Evolutionary conservation across 1,284 basidiomycete species (phyloP), one percentile per base, ranked within the genome.

Genomic region (Sanghuangporus weigelae): DNA sequence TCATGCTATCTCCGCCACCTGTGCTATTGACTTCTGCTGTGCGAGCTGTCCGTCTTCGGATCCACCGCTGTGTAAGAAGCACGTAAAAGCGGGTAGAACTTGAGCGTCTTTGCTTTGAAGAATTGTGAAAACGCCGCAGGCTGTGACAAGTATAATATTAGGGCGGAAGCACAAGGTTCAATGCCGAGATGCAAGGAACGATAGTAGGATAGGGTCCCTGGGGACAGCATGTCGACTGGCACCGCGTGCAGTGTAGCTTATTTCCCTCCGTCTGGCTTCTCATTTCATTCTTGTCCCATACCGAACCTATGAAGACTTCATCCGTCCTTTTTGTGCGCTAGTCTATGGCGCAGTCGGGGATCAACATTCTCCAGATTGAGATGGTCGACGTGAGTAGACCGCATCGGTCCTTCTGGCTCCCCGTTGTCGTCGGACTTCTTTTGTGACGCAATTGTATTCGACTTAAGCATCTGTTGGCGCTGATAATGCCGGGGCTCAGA

Each of bases 351-450:
- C 36, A 59, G 40, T n/a, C 26, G 57, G 35, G 49, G 14, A 26
- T 46, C 57, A 14, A 19, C 39, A 44, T 53, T 23, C 23, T 63
- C 16, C 56, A 46, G 46, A n/a, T 42, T 36, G 12, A n/a, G 21
- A 26, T 14, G 50, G 1, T 7, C 7, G 26, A 23, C 23, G 21
- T 26, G 50, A 35, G 21, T 23, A 26, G 48, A 11, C 40, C 2
- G 40, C 14, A n/a, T 31, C 51, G 51, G 51, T 36, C 35, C 31
- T n/a, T 6, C 26, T 10, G n/a, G 50, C 26, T 48, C 57, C 19
- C 71, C 72, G 16, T 57, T 62, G 44, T 75, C 68, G 38, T 74
- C 70, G 68, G 77, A 79, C 70, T 80, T 80, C 64, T 73, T 71
- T 57, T 51, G 69, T 57, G 70, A 65, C 21, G 66, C 21, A 56